Conservation (phyloP, 1,139 yeast species). For the Diutina pseudorugosa region DNA sequence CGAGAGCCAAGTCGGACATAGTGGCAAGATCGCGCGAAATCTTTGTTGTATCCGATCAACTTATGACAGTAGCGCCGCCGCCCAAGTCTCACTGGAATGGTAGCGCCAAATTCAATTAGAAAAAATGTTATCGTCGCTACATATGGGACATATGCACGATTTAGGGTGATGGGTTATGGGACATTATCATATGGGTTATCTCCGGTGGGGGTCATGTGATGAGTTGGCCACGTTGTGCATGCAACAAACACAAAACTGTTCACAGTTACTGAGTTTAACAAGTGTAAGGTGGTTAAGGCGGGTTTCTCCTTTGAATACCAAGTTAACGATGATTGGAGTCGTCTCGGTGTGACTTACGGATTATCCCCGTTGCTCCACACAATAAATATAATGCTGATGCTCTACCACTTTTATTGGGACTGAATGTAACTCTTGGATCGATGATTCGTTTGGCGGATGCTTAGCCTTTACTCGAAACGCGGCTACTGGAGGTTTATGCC, state of each 20-base stretch:
- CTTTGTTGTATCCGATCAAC: background rate
- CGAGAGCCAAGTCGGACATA: slow-evolving; percentile 34
- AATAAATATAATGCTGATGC: no score
- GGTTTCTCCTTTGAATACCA: no score
- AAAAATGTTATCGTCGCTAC: no score
- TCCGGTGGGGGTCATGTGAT: background rate
- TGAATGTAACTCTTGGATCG: no score
- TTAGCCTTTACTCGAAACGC: background rate
- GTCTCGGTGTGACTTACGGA: no score
- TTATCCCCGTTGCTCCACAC: no score
- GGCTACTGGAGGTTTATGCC: background rate
- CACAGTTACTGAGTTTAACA: no score
- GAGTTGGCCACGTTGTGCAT: background rate
- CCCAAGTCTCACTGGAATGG: background rate
- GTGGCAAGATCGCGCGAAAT: background rate
- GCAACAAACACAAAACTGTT: background rate
- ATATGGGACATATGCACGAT: background rate
- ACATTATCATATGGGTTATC: background rate
- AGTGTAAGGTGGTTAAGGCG: no score
- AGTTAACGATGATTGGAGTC: no score
- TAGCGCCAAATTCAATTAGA: background rate
- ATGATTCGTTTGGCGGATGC: no score
- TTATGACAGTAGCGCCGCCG: no score
- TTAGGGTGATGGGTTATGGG: background rate
- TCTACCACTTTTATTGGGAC: no score